Evolutionary conservation across 306 rosid genomes (phyloP).

Genomic region (Cicer yamashitae): DNA sequence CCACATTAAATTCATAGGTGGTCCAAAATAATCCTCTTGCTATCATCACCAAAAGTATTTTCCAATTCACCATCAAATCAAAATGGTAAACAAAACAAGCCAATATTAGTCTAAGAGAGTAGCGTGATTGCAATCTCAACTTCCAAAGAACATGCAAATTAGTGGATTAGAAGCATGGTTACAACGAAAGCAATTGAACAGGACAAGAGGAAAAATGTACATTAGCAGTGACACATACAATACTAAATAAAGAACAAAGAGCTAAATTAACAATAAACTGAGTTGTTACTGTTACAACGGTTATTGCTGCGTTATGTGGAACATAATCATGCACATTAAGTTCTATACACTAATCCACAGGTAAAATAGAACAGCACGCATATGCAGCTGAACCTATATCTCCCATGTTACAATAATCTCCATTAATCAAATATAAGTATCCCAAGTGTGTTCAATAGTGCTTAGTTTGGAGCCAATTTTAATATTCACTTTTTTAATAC

Average conservation of each 20-base stretch:
- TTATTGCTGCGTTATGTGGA: conserved; percentile 49
- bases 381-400: conserved; percentile 39
- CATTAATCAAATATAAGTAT: too few relatives aligned
- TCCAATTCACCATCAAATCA: conserved; percentile 18
- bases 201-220: too few relatives aligned
- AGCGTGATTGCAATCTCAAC: conserved; percentile 21
- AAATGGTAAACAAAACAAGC: conserved; percentile 37
- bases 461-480: too few relatives aligned
- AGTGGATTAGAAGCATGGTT: background rate
- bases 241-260: background rate
- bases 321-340: conserved; percentile 53
- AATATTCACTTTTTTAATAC: too few relatives aligned
- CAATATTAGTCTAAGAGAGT: background rate
- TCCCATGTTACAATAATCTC: too few relatives aligned
- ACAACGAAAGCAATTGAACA: too few relatives aligned
- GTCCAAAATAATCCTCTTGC: too few relatives aligned
- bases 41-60: background rate
- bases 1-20: too few relatives aligned
- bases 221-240: background rate
- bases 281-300: conserved; percentile 60
- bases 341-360: conserved; percentile 57
- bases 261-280: conserved; percentile 60
- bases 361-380: conserved; percentile 54
- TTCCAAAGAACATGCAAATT: background rate
- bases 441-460: too few relatives aligned